These are phyloP conservation scores for Nicotiana tomentosiformis DNA, from an alignment of 257 asterid species.

Conservation along the genomic window DNA sequence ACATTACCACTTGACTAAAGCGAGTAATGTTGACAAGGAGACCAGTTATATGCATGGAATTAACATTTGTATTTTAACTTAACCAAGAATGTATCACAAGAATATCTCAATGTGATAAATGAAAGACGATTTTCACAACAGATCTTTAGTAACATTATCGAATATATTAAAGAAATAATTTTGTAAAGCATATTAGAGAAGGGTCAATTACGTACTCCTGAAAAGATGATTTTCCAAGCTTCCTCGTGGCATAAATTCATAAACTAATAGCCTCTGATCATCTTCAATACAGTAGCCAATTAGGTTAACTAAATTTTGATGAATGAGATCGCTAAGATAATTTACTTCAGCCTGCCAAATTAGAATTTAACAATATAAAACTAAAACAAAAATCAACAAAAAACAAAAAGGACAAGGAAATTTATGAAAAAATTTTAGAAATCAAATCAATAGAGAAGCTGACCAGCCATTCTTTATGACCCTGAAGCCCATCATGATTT, in stretches of 20 bases:
- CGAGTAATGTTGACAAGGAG: background rate
- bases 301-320: constrained; percentile 82
- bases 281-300: constrained; percentile 98
- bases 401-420: background rate
- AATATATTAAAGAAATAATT: background rate
- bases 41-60: background rate
- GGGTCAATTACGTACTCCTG: constrained; percentile 54
- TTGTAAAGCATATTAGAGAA: background rate
- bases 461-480: constrained; percentile 92
- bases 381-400: constrained; percentile 3
- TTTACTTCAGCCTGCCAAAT: constrained; percentile 90
- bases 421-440: background rate
- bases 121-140: background rate
- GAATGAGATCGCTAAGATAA: constrained; percentile 85
- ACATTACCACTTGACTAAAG: background rate
- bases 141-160: background rate
- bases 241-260: constrained; percentile 98
- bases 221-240: constrained; percentile 97
- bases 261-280: constrained; percentile 87
- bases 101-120: too few relatives aligned
- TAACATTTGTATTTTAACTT: background rate
- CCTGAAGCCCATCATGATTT: constrained; percentile 79
- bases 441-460: constrained; percentile 11
- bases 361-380: constrained; percentile 18
- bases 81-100: background rate